phyloP scores from a whole-genome alignment of 148 eudicot genomes.

The Chenopodium quinoa region DNA sequence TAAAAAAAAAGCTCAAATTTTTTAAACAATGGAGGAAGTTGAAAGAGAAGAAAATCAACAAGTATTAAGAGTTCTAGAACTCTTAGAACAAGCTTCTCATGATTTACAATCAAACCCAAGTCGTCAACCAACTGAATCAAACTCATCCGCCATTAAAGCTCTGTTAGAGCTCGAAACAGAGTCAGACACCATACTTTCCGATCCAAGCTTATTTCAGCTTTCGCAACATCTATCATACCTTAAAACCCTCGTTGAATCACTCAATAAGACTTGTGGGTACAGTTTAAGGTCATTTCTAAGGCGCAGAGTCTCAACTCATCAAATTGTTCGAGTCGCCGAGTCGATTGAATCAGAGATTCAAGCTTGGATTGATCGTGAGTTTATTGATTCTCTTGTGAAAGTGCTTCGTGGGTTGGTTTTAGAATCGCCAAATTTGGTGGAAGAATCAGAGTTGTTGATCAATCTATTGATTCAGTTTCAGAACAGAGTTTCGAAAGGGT shows the following conservation, averaged over 20 bases:
- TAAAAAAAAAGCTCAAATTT: too few species aligned
- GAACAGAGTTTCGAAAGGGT: conserved; percentile 50
- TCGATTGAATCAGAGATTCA: conserved; percentile 71
- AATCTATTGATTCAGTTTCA: conserved; percentile 33
- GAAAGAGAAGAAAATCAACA: conserved; percentile 39
- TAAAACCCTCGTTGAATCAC: conserved; percentile 40
- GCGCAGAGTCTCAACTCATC: conserved; percentile 51
- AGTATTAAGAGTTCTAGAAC: conserved; percentile 52
- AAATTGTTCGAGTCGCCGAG: conserved; percentile 67
- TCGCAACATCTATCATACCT: conserved; percentile 61
- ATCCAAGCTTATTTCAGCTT: conserved; percentile 55
- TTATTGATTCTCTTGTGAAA: conserved; percentile 40
- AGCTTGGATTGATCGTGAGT: conserved; percentile 84
- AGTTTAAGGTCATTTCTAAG: conserved; percentile 51
- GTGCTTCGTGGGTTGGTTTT: conserved; percentile 25
- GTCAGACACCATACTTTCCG: conserved; percentile 55
- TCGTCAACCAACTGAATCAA: conserved; percentile 32
- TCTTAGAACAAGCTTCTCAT: conserved; percentile 62
- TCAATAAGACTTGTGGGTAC: conserved; percentile 23
- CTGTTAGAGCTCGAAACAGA: conserved; percentile 69
- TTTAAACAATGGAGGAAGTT: conserved; percentile 34
- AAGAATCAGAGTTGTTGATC: conserved; percentile 33
- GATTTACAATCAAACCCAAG: conserved; percentile 55
- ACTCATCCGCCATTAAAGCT: conserved; percentile 65
- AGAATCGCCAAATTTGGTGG: conserved; percentile 2